Percentiles rank a stretch among this genome's conserved stretches.
Evolutionary conservation across 1,284 basidiomycete genomes (phyloP).

Genomic region (Marasmius sp.): DNA sequence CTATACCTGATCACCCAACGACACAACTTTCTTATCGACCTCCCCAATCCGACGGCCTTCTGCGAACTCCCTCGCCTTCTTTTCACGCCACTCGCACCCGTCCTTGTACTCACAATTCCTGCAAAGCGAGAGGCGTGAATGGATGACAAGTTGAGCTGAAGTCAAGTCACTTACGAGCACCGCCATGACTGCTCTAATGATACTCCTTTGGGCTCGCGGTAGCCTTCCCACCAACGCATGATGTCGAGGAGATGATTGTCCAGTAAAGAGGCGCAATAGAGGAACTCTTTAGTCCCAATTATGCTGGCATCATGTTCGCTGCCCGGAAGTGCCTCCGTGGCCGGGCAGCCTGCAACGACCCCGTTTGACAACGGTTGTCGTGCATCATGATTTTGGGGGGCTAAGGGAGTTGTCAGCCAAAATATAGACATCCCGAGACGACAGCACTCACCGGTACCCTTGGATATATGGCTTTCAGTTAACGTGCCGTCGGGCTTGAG

Average conservation of each 20-base stretch:
- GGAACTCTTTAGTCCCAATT: constrained; percentile 68
- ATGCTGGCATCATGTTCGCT: constrained; percentile 37
- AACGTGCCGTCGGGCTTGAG: constrained; percentile 9
- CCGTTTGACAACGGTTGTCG: too few relatives aligned
- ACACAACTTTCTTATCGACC: constrained; percentile 1
- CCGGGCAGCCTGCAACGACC: too few relatives aligned
- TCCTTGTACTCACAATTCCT: constrained; percentile 80
- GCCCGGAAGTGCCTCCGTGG: neutral
- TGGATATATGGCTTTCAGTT: neutral
- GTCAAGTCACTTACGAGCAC: constrained; percentile 58
- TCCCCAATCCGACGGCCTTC: neutral
- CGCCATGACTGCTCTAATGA: constrained; percentile 56
- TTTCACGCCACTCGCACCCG: constrained; percentile 83
- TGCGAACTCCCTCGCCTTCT: constrained; percentile 51
- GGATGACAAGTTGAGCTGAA: constrained; percentile 2
- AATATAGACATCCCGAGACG: neutral
- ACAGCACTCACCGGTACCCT: neutral
- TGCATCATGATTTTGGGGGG: too few relatives aligned
- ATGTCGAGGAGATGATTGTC: constrained; percentile 56
- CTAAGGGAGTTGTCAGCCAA: too few relatives aligned
- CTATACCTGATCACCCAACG: neutral
- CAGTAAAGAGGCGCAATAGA: constrained; percentile 56
- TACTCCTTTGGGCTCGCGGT: constrained; percentile 68
- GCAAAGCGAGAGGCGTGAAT: constrained; percentile 10
- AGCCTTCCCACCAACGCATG: constrained; percentile 76